Evolutionary conservation across 805 yeast genomes (phyloP), one percentile per base, ranked within the genome.

Genomic region (Torulaspora franciscae): DNA sequence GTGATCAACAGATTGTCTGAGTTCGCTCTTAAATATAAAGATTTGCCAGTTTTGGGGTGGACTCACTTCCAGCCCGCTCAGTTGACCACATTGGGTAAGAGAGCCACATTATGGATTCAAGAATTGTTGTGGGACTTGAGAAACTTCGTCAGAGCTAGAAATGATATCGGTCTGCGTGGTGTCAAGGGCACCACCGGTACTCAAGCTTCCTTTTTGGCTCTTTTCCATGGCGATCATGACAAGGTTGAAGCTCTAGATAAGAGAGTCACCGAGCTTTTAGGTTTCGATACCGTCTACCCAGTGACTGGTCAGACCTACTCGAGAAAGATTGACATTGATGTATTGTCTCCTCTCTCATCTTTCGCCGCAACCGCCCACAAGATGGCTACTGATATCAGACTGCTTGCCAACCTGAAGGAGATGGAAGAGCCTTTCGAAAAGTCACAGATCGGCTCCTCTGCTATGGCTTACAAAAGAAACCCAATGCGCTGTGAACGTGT

Each of bases 21-120:
- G 65, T 93, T 93, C 67, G 98, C 99, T 37, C 65, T 88, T 52
- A 80, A 85, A 67, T 80, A 91, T 76, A 93, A 93, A 73, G 98
- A 93, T 68, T 69, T 90, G 69, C 98, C 99, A 29, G 96, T 90
- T 35, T 77, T 93, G 55, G 99, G 99, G 28, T 93, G 98, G 98
- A 93, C 99, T 46, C 99, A 93, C 70, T 93, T 93, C 80, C 99
- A 93, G 74, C 99, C 99, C 11, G 99, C 99, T 43, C 99, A 93
- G 74, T 80, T 93, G 67, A 91, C 98, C 56, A 93, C 99, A 27
- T 95, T 93, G 52, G 99, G 99, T 67, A 93, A 93, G 76, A 84
- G 99, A 72, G 95, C 95, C 45, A 89, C 97, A 36, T 74, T 93
- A 63, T 93, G 99, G 99, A 74, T 93, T 58, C 99, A 93, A 75